Percentiles rank a stretch among this genome's conserved stretches.
phyloP scores from a whole-genome alignment of 441 rosid genomes.

The Lagerstroemia fauriei region DNA sequence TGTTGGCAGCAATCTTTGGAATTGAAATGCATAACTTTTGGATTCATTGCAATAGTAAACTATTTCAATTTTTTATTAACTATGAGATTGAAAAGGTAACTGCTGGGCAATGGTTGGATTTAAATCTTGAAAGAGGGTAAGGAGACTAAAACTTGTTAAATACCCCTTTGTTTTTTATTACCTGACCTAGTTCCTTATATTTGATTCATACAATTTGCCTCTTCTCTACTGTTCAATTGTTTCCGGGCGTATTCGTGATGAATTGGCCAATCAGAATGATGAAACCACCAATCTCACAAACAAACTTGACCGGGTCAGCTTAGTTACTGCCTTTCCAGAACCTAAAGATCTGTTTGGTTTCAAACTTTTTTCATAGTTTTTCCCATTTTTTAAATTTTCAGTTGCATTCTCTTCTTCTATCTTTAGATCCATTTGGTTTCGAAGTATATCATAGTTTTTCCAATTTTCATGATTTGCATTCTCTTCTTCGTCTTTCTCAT shows the following conservation, averaged over 20 bases:
- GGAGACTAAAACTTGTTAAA: constrained; percentile 8
- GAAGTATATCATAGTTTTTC: not conserved
- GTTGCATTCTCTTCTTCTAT: constrained; percentile 21
- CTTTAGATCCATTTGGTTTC: not conserved
- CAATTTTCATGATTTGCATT: too few relatives aligned
- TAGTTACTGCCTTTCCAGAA: not conserved
- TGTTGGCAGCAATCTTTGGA: not conserved
- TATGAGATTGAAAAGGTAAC: constrained; percentile 88
- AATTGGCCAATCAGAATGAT: constrained; percentile 80
- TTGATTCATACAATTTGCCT: not conserved
- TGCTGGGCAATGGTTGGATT: constrained; percentile 89
- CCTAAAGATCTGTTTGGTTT: not conserved
- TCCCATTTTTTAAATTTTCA: not conserved
- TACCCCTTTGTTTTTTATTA: not conserved
- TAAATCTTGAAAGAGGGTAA: constrained; percentile 95
- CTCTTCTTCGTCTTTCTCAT: too few relatives aligned
- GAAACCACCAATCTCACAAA: constrained; percentile 86
- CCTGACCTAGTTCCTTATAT: not conserved
- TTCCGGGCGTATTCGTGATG: constrained; percentile 80
- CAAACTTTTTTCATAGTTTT: not conserved
- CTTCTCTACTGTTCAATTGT: not conserved
- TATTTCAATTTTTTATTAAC: constrained; percentile 41
- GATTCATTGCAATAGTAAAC: not conserved
- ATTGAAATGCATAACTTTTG: not conserved
- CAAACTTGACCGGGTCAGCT: constrained; percentile 75